Conservation (phyloP, 768 basidiomycete genomes). For the Rhizopogon vulgaris region DNA sequence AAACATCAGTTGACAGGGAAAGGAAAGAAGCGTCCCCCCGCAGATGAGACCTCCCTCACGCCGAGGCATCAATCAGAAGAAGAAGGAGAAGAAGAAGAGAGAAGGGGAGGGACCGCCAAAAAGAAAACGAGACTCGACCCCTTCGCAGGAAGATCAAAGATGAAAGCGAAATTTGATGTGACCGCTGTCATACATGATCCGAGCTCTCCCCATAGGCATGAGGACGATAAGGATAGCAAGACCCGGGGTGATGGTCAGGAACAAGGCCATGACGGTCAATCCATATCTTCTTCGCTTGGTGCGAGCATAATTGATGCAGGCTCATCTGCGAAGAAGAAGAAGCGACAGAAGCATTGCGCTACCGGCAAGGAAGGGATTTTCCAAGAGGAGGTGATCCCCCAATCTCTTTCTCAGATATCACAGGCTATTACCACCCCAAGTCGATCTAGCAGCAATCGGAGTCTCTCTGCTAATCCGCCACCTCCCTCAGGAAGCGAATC, state of each 20-base stretch:
- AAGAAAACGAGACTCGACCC: conserved; percentile 59
- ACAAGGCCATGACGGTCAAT: not conserved
- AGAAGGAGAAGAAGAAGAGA: conserved; percentile 42
- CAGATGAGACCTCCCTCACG: conserved; percentile 26
- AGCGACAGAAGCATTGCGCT: not conserved
- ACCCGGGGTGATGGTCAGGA: not conserved
- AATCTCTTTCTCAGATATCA: not conserved
- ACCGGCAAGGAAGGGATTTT: not conserved
- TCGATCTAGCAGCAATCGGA: not conserved
- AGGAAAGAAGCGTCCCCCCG: conserved; percentile 40
- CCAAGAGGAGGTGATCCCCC: not conserved
- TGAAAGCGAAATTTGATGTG: conserved; percentile 33
- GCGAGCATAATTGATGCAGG: not conserved
- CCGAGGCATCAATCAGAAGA: conserved; percentile 30
- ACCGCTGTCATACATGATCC: not conserved
- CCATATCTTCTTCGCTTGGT: not conserved
- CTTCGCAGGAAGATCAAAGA: conserved; percentile 40
- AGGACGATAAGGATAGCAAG: not conserved
- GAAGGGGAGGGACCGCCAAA: conserved; percentile 48
- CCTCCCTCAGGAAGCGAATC: not conserved
- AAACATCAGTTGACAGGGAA: conserved; percentile 51
- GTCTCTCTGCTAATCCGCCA: not conserved
- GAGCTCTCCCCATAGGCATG: not conserved
- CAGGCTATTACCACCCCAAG: not conserved
- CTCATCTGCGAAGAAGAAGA: not conserved